Evolutionary conservation across 2,329 filamentous ascomycete species (phyloP), one percentile per base, ranked within the genome.

Genomic region (Cladosporium sphaerospermum): DNA sequence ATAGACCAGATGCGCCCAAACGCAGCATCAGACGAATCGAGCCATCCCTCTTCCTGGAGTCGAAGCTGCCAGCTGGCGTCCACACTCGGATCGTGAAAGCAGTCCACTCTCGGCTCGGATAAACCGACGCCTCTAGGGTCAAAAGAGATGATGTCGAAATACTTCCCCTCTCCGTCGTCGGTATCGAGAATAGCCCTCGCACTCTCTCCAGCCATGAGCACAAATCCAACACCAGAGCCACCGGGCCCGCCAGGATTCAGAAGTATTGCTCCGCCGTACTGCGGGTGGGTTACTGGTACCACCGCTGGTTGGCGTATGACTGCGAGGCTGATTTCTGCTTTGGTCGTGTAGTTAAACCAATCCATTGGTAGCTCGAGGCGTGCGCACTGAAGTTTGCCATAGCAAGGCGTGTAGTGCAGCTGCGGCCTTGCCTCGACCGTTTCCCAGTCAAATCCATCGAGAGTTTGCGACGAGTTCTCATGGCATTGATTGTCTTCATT

Each of bases 291-390:
- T 11, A 67, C 61, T 0, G 61, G 54, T 1, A 72, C 61, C 28
- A 59, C 71, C 9, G 75, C 75, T 0, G 75, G 72, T 7, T 73
- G 63, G 32, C 71, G 73, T 9, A 70, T 66, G 8, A 78, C 59
- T 6, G 75, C 75, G 13, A 78, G 56, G 4, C 66, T 67, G 18
- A 75, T 64, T 3, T 42, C 47, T 59, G 36, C 64, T 41, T 19
- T 44, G 18, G 62, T 57, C 45, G 70, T 61, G 1, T 59, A 54
- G n/a, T 52, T 47, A 60, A 72, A 74, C 49, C 55, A 60, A 54
- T 68, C 73, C 60, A 78, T 70, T 0, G 75, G 76, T 0, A 78
- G 70, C 44, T 71, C 63, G 2, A 78, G 62, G 6, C 73, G 68
- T 16, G 75, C 73, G 54, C 76, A 78, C 56, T 75, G 69, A 50